These are phyloP conservation scores for Imleria badia DNA, from an alignment of 768 basidiomycete genomes.

Conservation along the genomic window DNA sequence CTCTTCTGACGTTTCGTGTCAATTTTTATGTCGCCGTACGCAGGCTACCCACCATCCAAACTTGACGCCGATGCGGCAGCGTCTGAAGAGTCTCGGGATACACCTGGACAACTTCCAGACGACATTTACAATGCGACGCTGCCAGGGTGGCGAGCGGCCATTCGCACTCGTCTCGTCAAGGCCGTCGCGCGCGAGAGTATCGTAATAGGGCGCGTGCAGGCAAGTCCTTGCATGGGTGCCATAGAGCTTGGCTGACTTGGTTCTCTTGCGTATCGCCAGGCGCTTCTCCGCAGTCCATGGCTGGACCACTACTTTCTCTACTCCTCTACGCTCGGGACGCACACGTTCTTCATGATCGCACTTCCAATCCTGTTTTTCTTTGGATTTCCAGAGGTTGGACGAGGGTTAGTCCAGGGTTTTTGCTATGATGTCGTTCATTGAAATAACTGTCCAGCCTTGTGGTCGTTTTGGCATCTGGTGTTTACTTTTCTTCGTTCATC, in stretches of 20 bases:
- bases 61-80: background rate
- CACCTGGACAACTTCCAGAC: slow-evolving; percentile 20
- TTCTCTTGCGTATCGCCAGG: slow-evolving; percentile 36
- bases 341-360: slow-evolving; percentile 91
- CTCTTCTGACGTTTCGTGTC: background rate
- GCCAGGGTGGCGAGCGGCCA: slow-evolving; percentile 61
- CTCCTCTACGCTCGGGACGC: slow-evolving; percentile 76
- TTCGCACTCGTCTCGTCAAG: slow-evolving; percentile 54
- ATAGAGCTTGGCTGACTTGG: slow-evolving; percentile 9
- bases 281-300: slow-evolving; percentile 58
- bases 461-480: slow-evolving; percentile 70
- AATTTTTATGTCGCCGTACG: slow-evolving; percentile 1
- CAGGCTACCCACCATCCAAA: background rate
- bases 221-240: slow-evolving; percentile 26
- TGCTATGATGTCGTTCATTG: background rate
- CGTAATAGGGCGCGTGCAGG: slow-evolving; percentile 69
- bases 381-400: slow-evolving; percentile 66
- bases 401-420: slow-evolving; percentile 54
- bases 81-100: background rate
- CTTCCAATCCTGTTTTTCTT: slow-evolving; percentile 90
- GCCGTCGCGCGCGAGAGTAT: slow-evolving; percentile 58
- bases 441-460: slow-evolving; percentile 48
- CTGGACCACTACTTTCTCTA: slow-evolving; percentile 84
- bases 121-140: slow-evolving; percentile 67
- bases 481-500: slow-evolving; percentile 82